These are phyloP conservation scores for Platanus orientalis DNA, from an alignment of 164 flowering plant species.

Conservation along the genomic window DNA sequence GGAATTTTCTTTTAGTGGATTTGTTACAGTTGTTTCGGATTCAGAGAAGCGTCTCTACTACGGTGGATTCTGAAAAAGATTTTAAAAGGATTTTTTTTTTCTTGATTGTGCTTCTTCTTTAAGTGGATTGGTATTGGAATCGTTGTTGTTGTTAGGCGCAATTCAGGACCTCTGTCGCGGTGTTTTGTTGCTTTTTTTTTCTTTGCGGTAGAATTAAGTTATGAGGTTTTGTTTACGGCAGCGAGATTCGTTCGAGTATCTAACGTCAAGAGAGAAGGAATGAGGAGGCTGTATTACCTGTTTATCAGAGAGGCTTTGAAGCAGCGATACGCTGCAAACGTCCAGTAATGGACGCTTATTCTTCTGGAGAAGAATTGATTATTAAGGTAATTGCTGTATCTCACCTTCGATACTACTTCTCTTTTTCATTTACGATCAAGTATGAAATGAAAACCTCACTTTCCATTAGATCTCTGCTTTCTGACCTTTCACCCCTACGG, in stretches of 20 bases:
- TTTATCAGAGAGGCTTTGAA: slow-evolving; percentile 32
- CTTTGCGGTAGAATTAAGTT: slow-evolving; percentile 30
- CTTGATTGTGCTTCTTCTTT: background rate
- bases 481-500: background rate
- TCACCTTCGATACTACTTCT: background rate
- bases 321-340: slow-evolving; percentile 26
- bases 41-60: slow-evolving; percentile 21
- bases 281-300: slow-evolving; percentile 21
- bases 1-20: no score
- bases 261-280: slow-evolving; percentile 17
- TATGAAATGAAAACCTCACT: background rate
- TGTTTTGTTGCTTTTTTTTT: slow-evolving; percentile 19
- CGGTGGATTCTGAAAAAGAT: slow-evolving; percentile 23
- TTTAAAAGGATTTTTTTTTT: background rate
- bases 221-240: slow-evolving; percentile 13
- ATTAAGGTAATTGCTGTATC: slow-evolving; percentile 46
- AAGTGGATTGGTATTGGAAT: slow-evolving; percentile 5
- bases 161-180: slow-evolving; percentile 31
- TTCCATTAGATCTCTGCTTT: background rate
- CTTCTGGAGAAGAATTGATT: slow-evolving; percentile 53
- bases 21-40: slow-evolving; percentile 20
- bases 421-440: background rate
- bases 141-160: slow-evolving; percentile 10
- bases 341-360: slow-evolving; percentile 43
- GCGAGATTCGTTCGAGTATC: slow-evolving; percentile 11